A percentile compares a stretch with the other conserved stretches of the same genome.
Conservation (phyloP, 768 basidiomycete genomes). For the Lactarius akahatsu region DNA sequence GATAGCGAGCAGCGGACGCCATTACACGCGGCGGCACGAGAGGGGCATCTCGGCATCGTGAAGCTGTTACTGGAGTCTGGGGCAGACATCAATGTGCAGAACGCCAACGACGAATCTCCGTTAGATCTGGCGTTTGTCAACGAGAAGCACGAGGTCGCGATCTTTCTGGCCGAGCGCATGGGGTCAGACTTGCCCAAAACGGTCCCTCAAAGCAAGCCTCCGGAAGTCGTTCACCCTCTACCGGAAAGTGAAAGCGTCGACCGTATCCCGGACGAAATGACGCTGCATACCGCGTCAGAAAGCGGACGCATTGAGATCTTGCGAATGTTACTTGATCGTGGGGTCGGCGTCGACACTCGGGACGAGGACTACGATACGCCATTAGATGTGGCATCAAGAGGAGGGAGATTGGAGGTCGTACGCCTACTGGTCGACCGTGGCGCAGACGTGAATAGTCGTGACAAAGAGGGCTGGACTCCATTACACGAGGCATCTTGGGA, state of each 20-base stretch:
- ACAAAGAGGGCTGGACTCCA: not conserved
- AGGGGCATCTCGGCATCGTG: not conserved
- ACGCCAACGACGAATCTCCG: not conserved
- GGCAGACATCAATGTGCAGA: not conserved
- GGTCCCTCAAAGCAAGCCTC: not conserved
- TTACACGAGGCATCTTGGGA: not conserved
- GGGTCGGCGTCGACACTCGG: not conserved
- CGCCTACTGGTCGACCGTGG: not conserved
- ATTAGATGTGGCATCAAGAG: not conserved
- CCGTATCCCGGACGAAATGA: not conserved
- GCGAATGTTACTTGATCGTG: not conserved
- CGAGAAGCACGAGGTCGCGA: not conserved
- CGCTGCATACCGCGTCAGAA: not conserved
- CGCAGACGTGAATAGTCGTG: not conserved
- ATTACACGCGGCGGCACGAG: not conserved
- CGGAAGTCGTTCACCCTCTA: no score
- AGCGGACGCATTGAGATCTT: not conserved
- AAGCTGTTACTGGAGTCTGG: not conserved
- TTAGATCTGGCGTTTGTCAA: not conserved
- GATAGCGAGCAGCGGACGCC: not conserved
- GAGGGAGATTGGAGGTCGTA: not conserved
- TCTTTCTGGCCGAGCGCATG: not conserved
- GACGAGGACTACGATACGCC: not conserved
- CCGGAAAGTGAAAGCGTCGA: not conserved
- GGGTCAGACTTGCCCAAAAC: not conserved